A percentile compares a stretch with the other conserved stretches of the same genome.
These are phyloP conservation scores for Cyclospora cayetanensis DNA, from an alignment of 169 alveolate genomes.

Conservation along the genomic window DNA sequence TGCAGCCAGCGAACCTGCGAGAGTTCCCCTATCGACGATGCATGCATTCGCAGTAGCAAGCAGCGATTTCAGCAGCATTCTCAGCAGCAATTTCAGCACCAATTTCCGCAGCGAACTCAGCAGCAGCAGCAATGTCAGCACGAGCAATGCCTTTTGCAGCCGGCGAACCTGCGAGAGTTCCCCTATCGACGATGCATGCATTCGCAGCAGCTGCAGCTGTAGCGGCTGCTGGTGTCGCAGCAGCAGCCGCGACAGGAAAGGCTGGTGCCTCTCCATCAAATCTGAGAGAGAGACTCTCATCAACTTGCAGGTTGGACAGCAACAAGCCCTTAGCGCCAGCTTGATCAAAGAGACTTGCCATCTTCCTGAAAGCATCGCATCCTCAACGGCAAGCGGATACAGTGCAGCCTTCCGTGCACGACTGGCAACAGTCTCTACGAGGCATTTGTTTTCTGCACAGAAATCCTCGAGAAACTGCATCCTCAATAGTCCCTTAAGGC, in stretches of 20 bases:
- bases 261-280: constrained; percentile 42
- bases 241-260: not conserved
- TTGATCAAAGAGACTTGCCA: constrained; percentile 50
- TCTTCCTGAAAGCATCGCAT: not conserved
- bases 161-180: not conserved
- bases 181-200: not conserved
- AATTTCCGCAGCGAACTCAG: not conserved
- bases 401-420: too few relatives aligned
- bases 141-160: not conserved
- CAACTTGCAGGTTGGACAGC: constrained; percentile 4
- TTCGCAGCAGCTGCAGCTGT: not conserved
- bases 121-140: not conserved
- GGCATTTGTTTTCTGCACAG: too few relatives aligned
- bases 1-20: not conserved
- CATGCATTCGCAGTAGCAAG: not conserved
- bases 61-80: not conserved
- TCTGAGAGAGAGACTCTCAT: not conserved
- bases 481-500: too few relatives aligned
- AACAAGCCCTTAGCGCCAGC: constrained; percentile 56
- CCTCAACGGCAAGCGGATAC: too few relatives aligned
- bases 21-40: not conserved
- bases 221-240: not conserved
- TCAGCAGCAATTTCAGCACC: not conserved
- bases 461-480: too few relatives aligned
- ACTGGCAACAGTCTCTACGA: too few relatives aligned